phyloP scores from a whole-genome alignment of 2,329 filamentous ascomycete species.

The Lecanicillium sp. region DNA sequence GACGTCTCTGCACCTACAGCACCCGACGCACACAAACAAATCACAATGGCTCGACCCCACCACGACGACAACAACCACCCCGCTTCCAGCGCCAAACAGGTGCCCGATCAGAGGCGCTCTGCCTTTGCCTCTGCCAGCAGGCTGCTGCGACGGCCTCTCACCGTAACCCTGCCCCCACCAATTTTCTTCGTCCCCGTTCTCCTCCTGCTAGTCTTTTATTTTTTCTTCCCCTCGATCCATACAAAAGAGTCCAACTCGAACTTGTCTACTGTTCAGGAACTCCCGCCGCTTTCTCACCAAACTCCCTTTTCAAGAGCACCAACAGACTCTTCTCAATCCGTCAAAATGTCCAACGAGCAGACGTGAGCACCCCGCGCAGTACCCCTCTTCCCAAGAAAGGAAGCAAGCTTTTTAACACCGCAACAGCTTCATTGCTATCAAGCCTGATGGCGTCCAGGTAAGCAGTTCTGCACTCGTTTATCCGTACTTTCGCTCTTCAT shows the following conservation, averaged over 20 bases:
- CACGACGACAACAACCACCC: slow-evolving; percentile 26
- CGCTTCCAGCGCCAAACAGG: slow-evolving; percentile 19
- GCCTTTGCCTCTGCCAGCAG: slow-evolving; percentile 3
- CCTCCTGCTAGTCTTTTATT: slow-evolving; percentile 27
- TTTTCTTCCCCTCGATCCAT: slow-evolving; percentile 23
- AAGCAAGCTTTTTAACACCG: slow-evolving; percentile 15
- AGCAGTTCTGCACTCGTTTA: slow-evolving; percentile 15
- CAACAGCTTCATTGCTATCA: slow-evolving; percentile 97
- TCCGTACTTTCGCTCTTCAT: background rate
- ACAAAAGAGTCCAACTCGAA: slow-evolving; percentile 15
- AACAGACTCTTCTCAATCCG: slow-evolving; percentile 19
- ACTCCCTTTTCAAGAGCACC: slow-evolving; percentile 20
- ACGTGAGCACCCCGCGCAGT: slow-evolving; percentile 59
- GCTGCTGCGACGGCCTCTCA: slow-evolving; percentile 17
- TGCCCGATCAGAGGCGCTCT: slow-evolving; percentile 11
- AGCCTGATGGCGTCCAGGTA: slow-evolving; percentile 99
- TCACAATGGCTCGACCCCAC: slow-evolving; percentile 23
- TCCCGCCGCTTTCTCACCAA: slow-evolving; percentile 17
- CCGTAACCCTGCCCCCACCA: slow-evolving; percentile 35
- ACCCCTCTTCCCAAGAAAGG: slow-evolving; percentile 13
- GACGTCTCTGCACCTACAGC: too few relatives aligned
- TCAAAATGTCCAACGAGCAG: slow-evolving; percentile 67
- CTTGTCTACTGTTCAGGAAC: slow-evolving; percentile 20
- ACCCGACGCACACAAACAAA: slow-evolving; percentile 12
- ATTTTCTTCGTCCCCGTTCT: slow-evolving; percentile 31